Evolutionary conservation across 441 rosid genomes (phyloP).

Genomic region (Biscutella laevigata): DNA sequence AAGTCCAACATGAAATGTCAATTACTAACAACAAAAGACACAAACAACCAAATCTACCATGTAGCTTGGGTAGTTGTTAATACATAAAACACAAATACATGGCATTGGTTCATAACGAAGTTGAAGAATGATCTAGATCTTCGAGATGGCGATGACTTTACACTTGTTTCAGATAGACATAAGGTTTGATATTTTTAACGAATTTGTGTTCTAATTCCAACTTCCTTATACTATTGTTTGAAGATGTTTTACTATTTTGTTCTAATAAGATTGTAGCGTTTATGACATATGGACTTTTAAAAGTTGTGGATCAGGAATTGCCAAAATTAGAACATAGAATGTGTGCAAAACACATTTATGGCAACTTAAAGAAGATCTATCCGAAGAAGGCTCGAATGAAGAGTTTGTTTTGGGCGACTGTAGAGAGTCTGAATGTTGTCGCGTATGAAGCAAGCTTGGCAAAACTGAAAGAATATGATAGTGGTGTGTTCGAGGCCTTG

Average conservation of each 20-base stretch:
- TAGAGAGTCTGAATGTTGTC: background rate
- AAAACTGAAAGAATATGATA: background rate
- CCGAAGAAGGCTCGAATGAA: background rate
- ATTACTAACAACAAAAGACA: too few relatives aligned
- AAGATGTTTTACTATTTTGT: too few relatives aligned
- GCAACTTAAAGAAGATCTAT: background rate
- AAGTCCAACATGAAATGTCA: too few relatives aligned
- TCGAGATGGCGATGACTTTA: background rate
- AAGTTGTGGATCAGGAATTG: background rate
- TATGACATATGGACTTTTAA: background rate
- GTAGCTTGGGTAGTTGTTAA: too few relatives aligned
- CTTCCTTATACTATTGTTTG: too few relatives aligned
- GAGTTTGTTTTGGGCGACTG: background rate
- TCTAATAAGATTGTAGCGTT: too few relatives aligned
- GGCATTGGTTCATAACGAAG: too few relatives aligned
- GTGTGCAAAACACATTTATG: background rate
- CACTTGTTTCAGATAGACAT: background rate
- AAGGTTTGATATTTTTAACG: too few relatives aligned
- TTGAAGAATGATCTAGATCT: too few relatives aligned
- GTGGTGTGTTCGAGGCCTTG: background rate
- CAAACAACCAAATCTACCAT: too few relatives aligned
- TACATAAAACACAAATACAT: too few relatives aligned
- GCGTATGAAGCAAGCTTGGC: background rate
- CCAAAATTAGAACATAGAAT: background rate
- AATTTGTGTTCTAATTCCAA: too few relatives aligned